Base-by-base conservation (phyloP, 306 rosid genomes). In the Mucuna pruriens region DNA sequence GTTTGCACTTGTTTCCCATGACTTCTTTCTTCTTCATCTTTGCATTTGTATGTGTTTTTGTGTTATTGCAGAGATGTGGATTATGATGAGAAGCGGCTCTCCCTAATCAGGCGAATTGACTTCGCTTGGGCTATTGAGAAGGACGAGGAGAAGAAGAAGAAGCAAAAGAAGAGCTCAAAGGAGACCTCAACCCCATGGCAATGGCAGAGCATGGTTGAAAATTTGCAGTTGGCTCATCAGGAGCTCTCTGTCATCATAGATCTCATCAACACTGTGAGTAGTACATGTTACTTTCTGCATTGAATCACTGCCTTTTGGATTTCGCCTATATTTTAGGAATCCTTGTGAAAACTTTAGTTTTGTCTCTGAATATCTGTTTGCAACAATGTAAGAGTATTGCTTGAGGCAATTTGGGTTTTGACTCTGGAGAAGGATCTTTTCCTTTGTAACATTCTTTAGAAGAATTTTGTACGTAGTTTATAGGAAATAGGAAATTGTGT, bases 91-190 rank as follows among this genome's bases (percentile, higher is more conserved):
- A 91, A 88, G 85, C 90, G 98, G 76, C 82, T 87, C 26, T 84
- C 94, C 0, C 80, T 91, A 66, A 93, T 93, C 54, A 90, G 95
- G 85, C 81, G 93, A 83, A 88, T 95, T 29, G 97, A 91, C 77
- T 95, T 95, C 51, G 98, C 98, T 8, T 93, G 97, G 99, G 97
- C 96, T 7, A 58, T 93, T 77, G 99, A 90, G 90, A 90, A 89
- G 84, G 97, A 92, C 25, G 91, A 92, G 9, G 94, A 90, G 23
- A 87, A 66, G 73, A 74, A 89, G 49, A 91, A 89, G 89, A 91
- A 90, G 87, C 90, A n/a, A n/a, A n/a, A 93, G 90, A 92, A 90
- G 83, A 86, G 85, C 80, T 88, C 91, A 17, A 93, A 90, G 84
- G 99, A 95, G 88, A 74, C 88, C 51, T 78, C 94, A 29, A 86